Evolutionary conservation across 2,329 filamentous ascomycete genomes (phyloP).

Genomic region (Hymenoscyphus infarciens): DNA sequence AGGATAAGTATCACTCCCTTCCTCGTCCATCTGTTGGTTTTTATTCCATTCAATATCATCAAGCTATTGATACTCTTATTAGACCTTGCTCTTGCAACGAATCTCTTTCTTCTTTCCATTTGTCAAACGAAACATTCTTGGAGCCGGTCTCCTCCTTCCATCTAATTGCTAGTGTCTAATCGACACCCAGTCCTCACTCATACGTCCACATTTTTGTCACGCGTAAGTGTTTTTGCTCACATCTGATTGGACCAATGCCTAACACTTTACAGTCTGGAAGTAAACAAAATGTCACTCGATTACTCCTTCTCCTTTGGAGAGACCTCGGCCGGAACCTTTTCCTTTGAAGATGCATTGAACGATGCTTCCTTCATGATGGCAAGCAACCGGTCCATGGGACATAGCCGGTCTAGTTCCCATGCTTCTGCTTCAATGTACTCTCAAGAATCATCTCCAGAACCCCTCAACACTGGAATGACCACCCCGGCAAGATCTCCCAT

Average conservation of each 20-base stretch:
- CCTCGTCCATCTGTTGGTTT: slow-evolving; percentile 30
- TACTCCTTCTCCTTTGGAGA: slow-evolving; percentile 55
- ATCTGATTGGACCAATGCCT: slow-evolving; percentile 12
- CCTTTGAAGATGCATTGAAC: slow-evolving; percentile 55
- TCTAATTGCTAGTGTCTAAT: slow-evolving; percentile 33
- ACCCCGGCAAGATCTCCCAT: slow-evolving; percentile 71
- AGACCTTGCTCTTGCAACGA: slow-evolving; percentile 31
- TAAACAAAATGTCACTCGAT: slow-evolving; percentile 56
- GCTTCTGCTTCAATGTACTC: slow-evolving; percentile 51
- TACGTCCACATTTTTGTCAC: slow-evolving; percentile 15
- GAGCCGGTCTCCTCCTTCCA: slow-evolving; percentile 32
- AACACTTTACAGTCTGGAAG: slow-evolving; percentile 51
- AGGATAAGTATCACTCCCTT: slow-evolving; percentile 34
- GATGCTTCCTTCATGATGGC: slow-evolving; percentile 48
- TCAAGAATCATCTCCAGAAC: slow-evolving; percentile 65
- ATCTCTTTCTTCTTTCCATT: slow-evolving; percentile 30
- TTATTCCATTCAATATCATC: slow-evolving; percentile 29
- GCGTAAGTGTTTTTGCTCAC: slow-evolving; percentile 23
- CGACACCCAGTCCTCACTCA: slow-evolving; percentile 14
- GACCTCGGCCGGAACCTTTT: slow-evolving; percentile 48
- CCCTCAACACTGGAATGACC: slow-evolving; percentile 62
- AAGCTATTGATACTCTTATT: slow-evolving; percentile 23
- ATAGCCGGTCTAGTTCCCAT: slow-evolving; percentile 38
- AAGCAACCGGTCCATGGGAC: slow-evolving; percentile 39
- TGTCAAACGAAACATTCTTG: slow-evolving; percentile 20